Percentiles rank a stretch among this genome's conserved stretches.
Conservation (phyloP, 345 rosid species). For the Murraya paniculata region DNA sequence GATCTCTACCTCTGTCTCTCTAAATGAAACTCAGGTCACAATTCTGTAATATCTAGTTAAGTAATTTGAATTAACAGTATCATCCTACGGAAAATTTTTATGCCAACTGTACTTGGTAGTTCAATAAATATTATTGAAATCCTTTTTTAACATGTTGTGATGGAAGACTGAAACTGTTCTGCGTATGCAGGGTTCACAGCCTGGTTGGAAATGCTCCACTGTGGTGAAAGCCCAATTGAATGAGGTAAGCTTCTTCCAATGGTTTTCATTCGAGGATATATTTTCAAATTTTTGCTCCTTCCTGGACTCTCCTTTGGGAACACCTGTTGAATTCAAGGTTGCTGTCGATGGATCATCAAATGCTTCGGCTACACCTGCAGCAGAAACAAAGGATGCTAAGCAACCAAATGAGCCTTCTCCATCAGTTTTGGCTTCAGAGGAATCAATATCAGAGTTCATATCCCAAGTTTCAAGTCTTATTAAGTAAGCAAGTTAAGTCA, state of each 20-base stretch:
- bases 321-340: constrained; percentile 62
- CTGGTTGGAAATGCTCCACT: constrained; percentile 31
- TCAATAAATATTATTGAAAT: neutral
- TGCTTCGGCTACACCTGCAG: constrained; percentile 39
- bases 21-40: no score
- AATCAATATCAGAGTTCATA: constrained; percentile 71
- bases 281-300: constrained; percentile 35
- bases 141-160: neutral
- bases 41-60: no score
- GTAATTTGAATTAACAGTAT: neutral
- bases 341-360: constrained; percentile 49
- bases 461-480: constrained; percentile 77
- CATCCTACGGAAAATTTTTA: neutral
- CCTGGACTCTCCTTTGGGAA: constrained; percentile 45
- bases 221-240: constrained; percentile 62
- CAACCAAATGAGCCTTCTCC: constrained; percentile 39
- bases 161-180: constrained; percentile 11
- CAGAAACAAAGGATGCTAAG: constrained; percentile 37
- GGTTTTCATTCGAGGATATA: constrained; percentile 36
- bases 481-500: constrained; percentile 46
- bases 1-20: no score
- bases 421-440: constrained; percentile 50
- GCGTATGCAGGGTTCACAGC: constrained; percentile 35
- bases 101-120: neutral
- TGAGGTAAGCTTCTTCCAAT: constrained; percentile 49